A percentile compares a stretch with the other conserved stretches of the same genome.
Conservation (phyloP, 768 basidiomycete species). For the Mycena filopes region DNA sequence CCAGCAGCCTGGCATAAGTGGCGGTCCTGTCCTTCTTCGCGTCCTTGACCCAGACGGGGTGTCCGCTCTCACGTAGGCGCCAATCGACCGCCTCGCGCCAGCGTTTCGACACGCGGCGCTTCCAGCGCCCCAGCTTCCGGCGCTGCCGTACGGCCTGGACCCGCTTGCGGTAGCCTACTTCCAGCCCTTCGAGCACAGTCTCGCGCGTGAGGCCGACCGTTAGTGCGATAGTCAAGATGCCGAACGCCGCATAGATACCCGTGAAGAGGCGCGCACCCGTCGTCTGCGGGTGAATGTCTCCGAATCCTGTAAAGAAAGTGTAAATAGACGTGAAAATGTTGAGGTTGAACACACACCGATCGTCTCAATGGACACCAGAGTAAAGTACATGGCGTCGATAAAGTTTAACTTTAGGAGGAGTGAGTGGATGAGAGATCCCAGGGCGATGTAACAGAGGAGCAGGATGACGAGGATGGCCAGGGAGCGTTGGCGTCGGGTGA, state of each 20-base stretch:
- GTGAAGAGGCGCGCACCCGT: slow-evolving; percentile 67
- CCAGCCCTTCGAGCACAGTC: slow-evolving; percentile 77
- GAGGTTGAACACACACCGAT: slow-evolving; percentile 51
- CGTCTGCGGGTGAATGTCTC: slow-evolving; percentile 71
- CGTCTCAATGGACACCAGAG: slow-evolving; percentile 78
- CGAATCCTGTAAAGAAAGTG: slow-evolving; percentile 61
- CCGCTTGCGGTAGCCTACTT: slow-evolving; percentile 71
- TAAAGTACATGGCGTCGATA: slow-evolving; percentile 83
- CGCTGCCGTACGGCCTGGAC: slow-evolving; percentile 56
- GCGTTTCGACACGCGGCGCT: slow-evolving; percentile 57
- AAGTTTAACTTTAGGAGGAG: slow-evolving; percentile 67
- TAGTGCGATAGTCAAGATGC: slow-evolving; percentile 72
- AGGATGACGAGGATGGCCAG: slow-evolving; percentile 84
- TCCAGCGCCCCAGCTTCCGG: slow-evolving; percentile 53
- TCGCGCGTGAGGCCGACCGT: slow-evolving; percentile 75
- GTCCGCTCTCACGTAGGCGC: slow-evolving; percentile 62
- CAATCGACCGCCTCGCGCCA: slow-evolving; percentile 74
- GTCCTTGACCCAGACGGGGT: slow-evolving; percentile 66
- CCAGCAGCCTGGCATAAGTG: slow-evolving; percentile 19
- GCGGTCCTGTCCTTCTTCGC: slow-evolving; percentile 23
- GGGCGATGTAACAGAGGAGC: slow-evolving; percentile 75
- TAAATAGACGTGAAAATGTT: neutral
- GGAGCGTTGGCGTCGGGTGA: slow-evolving; percentile 82
- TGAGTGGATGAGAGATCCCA: slow-evolving; percentile 73
- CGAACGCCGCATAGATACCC: slow-evolving; percentile 66